Evolutionary conservation across 2,329 filamentous ascomycete genomes (phyloP).

Genomic region (Cladosporium velox): DNA sequence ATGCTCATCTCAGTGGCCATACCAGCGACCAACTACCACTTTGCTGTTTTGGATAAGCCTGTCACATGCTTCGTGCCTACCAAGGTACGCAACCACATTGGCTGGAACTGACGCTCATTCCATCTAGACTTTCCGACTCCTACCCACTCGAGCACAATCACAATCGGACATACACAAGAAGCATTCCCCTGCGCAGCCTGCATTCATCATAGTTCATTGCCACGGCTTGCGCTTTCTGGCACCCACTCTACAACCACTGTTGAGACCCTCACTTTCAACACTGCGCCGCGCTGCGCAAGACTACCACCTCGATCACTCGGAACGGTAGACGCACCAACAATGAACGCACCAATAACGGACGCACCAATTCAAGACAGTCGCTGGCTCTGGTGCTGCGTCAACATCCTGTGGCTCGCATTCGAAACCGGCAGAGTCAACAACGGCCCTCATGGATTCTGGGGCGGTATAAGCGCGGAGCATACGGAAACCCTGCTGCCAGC

Average conservation of each 20-base stretch:
- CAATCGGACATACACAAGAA: background rate
- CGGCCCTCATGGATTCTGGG: background rate
- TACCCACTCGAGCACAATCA: background rate
- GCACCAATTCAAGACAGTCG: too few species aligned
- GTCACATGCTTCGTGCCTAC: background rate
- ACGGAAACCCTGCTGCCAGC: background rate
- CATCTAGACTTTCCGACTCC: background rate
- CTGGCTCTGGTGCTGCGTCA: background rate
- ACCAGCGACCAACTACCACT: background rate
- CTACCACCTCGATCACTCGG: background rate
- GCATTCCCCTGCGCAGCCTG: background rate
- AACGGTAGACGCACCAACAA: too few species aligned
- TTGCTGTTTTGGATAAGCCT: background rate
- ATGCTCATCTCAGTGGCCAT: background rate
- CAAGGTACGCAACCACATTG: background rate
- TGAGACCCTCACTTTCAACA: background rate
- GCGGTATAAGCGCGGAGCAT: background rate
- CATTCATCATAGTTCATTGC: background rate
- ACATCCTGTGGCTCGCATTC: background rate
- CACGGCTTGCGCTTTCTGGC: background rate
- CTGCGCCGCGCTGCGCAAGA: background rate
- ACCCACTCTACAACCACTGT: background rate
- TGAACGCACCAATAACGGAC: background rate
- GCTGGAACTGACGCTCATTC: background rate
- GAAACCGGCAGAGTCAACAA: background rate